These are phyloP conservation scores for Lachnellula hyalina DNA, from an alignment of 2,329 filamentous ascomycete genomes.

Conservation along the genomic window DNA sequence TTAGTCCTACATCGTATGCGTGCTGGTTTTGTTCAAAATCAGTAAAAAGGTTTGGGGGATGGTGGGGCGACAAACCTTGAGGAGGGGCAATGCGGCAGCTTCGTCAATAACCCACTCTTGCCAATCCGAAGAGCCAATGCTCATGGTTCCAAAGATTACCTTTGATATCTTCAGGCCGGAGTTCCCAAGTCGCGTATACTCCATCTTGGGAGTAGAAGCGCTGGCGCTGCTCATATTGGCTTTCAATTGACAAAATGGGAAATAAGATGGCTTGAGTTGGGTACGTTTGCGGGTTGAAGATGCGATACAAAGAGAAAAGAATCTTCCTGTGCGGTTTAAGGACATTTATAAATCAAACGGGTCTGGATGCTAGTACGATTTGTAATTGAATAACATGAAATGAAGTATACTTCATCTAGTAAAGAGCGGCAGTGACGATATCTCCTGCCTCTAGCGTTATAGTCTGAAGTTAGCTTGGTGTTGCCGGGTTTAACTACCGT, in stretches of 20 bases:
- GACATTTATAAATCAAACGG: not conserved
- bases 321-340: not conserved
- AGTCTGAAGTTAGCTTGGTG: too few relatives aligned
- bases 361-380: not conserved
- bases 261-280: not conserved
- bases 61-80: slow-evolving; percentile 34
- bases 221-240: not conserved
- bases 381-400: not conserved
- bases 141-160: slow-evolving; percentile 48
- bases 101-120: slow-evolving; percentile 43
- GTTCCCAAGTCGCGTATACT: slow-evolving; percentile 31
- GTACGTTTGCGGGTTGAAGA: not conserved
- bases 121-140: slow-evolving; percentile 41
- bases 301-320: not conserved
- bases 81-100: slow-evolving; percentile 42
- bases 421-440: too few relatives aligned
- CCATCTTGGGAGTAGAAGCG: slow-evolving; percentile 6
- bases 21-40: slow-evolving; percentile 35
- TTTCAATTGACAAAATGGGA: not conserved
- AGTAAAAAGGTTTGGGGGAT: not conserved
- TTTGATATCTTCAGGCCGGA: slow-evolving; percentile 48
- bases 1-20: slow-evolving; percentile 43
- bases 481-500: too few relatives aligned
- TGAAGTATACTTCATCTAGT: not conserved
- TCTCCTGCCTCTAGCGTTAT: too few relatives aligned